These are phyloP conservation scores for Fonsecaea multimorphosa DNA, from an alignment of 2,329 filamentous ascomycete species.

Conservation along the genomic window DNA sequence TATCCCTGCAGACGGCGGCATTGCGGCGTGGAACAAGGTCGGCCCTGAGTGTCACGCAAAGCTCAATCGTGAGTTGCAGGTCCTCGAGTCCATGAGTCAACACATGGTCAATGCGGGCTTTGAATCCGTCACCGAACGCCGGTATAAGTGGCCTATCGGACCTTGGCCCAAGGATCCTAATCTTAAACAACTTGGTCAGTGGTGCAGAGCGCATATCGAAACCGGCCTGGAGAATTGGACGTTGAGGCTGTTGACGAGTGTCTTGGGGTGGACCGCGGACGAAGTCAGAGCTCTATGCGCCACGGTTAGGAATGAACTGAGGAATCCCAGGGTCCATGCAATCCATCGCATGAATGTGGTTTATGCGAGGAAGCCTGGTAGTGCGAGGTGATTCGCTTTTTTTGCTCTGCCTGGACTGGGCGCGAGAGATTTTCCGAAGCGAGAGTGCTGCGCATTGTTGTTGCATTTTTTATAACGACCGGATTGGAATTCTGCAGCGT, in stretches of 20 bases:
- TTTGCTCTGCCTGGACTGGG: neutral
- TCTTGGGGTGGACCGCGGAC: conserved; percentile 40
- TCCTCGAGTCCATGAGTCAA: conserved; percentile 35
- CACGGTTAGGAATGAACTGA: conserved; percentile 26
- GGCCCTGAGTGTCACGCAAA: conserved; percentile 43
- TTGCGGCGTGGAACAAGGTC: conserved; percentile 41
- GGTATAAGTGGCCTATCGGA: conserved; percentile 43
- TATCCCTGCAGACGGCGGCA: conserved; percentile 45
- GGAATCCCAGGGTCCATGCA: conserved; percentile 29
- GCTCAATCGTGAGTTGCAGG: conserved; percentile 43
- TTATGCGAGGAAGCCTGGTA: conserved; percentile 29
- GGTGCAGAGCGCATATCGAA: conserved; percentile 41
- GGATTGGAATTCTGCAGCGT: neutral
- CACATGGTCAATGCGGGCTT: conserved; percentile 44
- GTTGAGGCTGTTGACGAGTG: conserved; percentile 42
- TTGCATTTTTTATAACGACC: neutral
- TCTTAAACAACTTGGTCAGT: conserved; percentile 43
- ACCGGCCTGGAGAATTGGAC: conserved; percentile 45
- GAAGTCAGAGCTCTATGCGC: conserved; percentile 34
- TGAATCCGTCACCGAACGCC: conserved; percentile 41
- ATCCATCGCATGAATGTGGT: conserved; percentile 36
- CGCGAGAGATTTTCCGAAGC: neutral
- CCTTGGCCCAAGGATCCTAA: conserved; percentile 42
- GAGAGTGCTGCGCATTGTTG: neutral
- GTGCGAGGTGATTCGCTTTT: neutral